Evolutionary conservation across 257 asterid genomes (phyloP).

Genomic region (Solanum verrucosum): DNA sequence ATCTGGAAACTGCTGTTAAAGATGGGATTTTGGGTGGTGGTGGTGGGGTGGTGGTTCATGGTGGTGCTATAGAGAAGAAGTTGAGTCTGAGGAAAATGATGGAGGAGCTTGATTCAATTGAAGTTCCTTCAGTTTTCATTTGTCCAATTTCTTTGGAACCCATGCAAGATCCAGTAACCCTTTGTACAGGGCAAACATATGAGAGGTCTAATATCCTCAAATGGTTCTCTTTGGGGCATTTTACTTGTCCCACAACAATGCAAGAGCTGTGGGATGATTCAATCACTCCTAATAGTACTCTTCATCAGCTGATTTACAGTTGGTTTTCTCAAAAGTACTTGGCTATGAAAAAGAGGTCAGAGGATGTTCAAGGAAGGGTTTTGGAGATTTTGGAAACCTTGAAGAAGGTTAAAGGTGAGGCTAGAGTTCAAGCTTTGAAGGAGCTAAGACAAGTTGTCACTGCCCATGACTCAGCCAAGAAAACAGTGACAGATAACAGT

Average conservation of each 20-base stretch:
- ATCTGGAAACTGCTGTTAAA: slow-evolving; percentile 56
- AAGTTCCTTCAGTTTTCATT: slow-evolving; percentile 37
- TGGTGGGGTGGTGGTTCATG: slow-evolving; percentile 20
- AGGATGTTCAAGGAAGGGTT: slow-evolving; percentile 72
- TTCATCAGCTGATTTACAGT: slow-evolving; percentile 43
- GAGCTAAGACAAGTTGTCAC: slow-evolving; percentile 41
- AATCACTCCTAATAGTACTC: slow-evolving; percentile 55
- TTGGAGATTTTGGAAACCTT: slow-evolving; percentile 52
- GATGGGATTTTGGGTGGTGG: slow-evolving; percentile 61
- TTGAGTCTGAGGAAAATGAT: slow-evolving; percentile 22
- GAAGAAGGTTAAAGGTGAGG: slow-evolving; percentile 60
- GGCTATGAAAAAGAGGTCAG: slow-evolving; percentile 70
- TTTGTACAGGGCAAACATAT: slow-evolving; percentile 82
- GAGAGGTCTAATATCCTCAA: slow-evolving; percentile 56
- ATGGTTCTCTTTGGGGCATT: slow-evolving; percentile 53
- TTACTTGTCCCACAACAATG: slow-evolving; percentile 68
- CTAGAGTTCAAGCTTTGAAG: slow-evolving; percentile 49
- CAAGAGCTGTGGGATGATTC: slow-evolving; percentile 77
- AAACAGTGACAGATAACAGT: slow-evolving; percentile 41
- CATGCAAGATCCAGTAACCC: slow-evolving; percentile 76
- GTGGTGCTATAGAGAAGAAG: slow-evolving; percentile 15
- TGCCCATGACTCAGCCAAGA: slow-evolving; percentile 42
- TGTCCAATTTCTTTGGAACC: slow-evolving; percentile 77
- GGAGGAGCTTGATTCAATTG: slow-evolving; percentile 17
- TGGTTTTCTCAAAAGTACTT: slow-evolving; percentile 78